Evolutionary conservation across 768 basidiomycete genomes (phyloP), one percentile per base, ranked within the genome.

Genomic region (Tricholomella constricta): DNA sequence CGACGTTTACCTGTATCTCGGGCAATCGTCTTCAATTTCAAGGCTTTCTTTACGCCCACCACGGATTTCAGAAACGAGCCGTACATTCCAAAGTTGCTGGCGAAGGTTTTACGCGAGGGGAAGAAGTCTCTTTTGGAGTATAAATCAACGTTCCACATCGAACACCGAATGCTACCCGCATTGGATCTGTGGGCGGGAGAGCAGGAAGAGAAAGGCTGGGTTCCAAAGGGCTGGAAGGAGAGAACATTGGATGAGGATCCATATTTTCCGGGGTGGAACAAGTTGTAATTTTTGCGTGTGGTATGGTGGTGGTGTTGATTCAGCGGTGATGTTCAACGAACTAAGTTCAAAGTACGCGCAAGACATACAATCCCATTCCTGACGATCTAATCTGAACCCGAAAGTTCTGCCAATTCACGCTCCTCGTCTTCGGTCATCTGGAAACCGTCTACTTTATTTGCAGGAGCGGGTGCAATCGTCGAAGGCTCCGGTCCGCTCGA

Each of bases 371-470:
- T 46, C 27, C 8, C 26, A 12, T 15, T 20, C 12, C n/a, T n/a
- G 25, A 19, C 26, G 6, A 32, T 49, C 52, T 59, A 69, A 42
- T 75, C 72, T 2, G 58, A 61, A 40, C 71, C 75, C 68, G 79
- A 63, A 8, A 97, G 69, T 63, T 94, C 93, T 32, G 85, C 94
- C 19, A 98, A 74, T 67, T 97, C 94, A 19, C 83, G 78, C 62
- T 94, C 93, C 69, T 97, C 95, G 47, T 96, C 95, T 62, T 88
- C 91, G 9, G 94, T 89, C 69, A 95, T 64, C 48, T 75, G 26
- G 68, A 79, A 65, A 64, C 12, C 69, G 14, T 45, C 56, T 35
- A 63, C 54, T 26, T 59, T 38, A 41, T 20, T 15, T 1, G 38
- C 34, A 10, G 63, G 51, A 6, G 62, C 59, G 15, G 54, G 43